Evolutionary conservation across 2,329 filamentous ascomycete species (phyloP).

Genomic region (Trichoderma citrinoviride): DNA sequence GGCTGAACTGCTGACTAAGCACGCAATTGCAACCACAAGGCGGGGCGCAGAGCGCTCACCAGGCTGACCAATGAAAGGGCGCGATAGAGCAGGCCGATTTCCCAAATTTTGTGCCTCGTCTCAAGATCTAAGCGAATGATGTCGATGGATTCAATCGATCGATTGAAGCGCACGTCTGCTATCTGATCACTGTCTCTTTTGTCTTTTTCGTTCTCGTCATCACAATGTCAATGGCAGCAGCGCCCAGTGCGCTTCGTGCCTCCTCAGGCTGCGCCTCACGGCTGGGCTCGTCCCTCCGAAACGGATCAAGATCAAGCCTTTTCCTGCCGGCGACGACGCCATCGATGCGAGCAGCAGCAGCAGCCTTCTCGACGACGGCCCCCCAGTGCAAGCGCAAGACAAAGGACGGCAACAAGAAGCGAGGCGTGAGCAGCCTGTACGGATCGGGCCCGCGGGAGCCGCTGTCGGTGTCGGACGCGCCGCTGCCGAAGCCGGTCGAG

Average conservation of each 20-base stretch:
- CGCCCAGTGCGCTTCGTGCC: constrained; percentile 31
- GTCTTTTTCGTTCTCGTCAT: neutral
- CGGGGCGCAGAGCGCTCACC: neutral
- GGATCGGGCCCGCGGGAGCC: constrained; percentile 71
- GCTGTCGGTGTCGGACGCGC: constrained; percentile 69
- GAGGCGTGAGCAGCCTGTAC: constrained; percentile 79
- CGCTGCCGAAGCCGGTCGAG: constrained; percentile 68
- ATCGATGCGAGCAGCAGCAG: constrained; percentile 27
- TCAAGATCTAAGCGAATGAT: constrained; percentile 14
- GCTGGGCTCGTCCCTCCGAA: constrained; percentile 8
- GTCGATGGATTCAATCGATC: neutral
- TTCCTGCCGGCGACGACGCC: neutral
- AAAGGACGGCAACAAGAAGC: constrained; percentile 73
- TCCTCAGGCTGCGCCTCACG: constrained; percentile 28
- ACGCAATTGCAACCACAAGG: neutral
- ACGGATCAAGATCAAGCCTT: neutral
- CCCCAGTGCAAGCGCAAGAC: constrained; percentile 48
- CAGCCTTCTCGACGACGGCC: constrained; percentile 55
- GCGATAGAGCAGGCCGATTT: constrained; percentile 6
- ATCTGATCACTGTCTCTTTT: neutral
- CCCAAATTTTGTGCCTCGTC: constrained; percentile 21
- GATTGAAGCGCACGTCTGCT: neutral
- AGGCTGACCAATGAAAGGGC: constrained; percentile 5
- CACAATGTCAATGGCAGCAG: constrained; percentile 31
- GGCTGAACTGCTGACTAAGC: neutral